Evolutionary conservation across 2,329 filamentous ascomycete genomes (phyloP).

Genomic region (Chrysoporthe austroafricana): DNA sequence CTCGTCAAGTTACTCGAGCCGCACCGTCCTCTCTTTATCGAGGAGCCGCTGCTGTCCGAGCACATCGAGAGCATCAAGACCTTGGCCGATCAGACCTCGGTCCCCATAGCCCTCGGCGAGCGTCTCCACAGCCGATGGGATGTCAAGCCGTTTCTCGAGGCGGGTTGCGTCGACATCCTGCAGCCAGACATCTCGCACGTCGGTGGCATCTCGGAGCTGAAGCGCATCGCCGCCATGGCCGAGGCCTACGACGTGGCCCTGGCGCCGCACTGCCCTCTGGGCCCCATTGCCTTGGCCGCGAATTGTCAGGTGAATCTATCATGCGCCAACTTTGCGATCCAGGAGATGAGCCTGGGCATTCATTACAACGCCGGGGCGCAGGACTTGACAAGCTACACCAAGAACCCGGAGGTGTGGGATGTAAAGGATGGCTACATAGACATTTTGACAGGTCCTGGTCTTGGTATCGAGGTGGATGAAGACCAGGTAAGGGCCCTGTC

Average conservation of each 20-base stretch:
- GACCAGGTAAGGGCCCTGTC: slow-evolving; percentile 60
- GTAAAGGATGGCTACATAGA: slow-evolving; percentile 62
- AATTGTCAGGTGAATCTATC: slow-evolving; percentile 62
- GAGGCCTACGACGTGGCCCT: slow-evolving; percentile 68
- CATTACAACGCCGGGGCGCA: slow-evolving; percentile 67
- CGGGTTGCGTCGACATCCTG: slow-evolving; percentile 62
- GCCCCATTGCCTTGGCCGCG: slow-evolving; percentile 67
- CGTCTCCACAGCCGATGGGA: slow-evolving; percentile 68
- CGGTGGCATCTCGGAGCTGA: slow-evolving; percentile 66
- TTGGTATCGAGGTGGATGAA: slow-evolving; percentile 68
- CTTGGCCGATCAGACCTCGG: slow-evolving; percentile 56
- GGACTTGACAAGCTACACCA: slow-evolving; percentile 63
- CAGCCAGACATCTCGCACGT: slow-evolving; percentile 69
- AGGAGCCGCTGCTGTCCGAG: slow-evolving; percentile 67
- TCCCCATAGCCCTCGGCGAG: slow-evolving; percentile 67
- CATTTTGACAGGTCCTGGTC: slow-evolving; percentile 53
- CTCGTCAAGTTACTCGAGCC: slow-evolving; percentile 66
- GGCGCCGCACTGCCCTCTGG: slow-evolving; percentile 67
- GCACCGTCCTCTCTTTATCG: slow-evolving; percentile 65
- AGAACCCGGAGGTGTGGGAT: slow-evolving; percentile 60
- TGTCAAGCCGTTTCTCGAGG: slow-evolving; percentile 64
- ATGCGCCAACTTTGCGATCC: slow-evolving; percentile 63
- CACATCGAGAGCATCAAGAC: slow-evolving; percentile 62
- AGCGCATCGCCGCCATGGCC: slow-evolving; percentile 64
- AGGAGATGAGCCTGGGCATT: slow-evolving; percentile 71